A percentile compares a stretch with the other conserved stretches of the same genome.
These are phyloP conservation scores for Tetracladium setigerum DNA, from an alignment of 495 filamentous ascomycete genomes.

Conservation along the genomic window DNA sequence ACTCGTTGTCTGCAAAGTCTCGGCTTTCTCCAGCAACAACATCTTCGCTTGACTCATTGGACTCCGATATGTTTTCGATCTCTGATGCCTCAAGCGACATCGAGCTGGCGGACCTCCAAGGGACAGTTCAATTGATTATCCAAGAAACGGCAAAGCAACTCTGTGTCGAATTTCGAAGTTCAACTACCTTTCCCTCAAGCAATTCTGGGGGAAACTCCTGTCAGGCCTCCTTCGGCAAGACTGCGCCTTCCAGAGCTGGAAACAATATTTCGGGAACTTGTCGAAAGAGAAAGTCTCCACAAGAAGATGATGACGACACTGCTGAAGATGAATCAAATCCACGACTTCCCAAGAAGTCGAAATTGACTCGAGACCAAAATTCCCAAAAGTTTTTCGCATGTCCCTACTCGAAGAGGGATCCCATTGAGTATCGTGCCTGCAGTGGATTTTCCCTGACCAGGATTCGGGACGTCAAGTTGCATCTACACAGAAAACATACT, in stretches of 20 bases:
- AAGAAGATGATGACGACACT: neutral
- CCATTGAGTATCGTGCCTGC: slow-evolving; percentile 21
- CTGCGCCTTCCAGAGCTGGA: neutral
- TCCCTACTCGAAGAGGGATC: slow-evolving; percentile 28
- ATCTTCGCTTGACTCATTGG: slow-evolving; percentile 1
- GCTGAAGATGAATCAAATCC: neutral
- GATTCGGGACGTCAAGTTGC: slow-evolving; percentile 30
- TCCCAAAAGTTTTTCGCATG: slow-evolving; percentile 21
- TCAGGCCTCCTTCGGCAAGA: neutral
- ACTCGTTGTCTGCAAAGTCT: neutral
- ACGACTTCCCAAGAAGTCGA: neutral
- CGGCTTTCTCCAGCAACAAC: neutral
- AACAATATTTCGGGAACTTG: neutral
- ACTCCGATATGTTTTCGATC: slow-evolving; percentile 6
- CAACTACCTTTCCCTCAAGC: neutral
- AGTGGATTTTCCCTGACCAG: slow-evolving; percentile 23
- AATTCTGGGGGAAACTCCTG: neutral
- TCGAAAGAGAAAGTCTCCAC: neutral
- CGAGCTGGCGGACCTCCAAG: neutral
- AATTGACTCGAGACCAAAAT: neutral
- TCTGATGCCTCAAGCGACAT: slow-evolving; percentile 2
- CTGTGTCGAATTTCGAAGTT: slow-evolving; percentile 1
- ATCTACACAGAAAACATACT: slow-evolving; percentile 24
- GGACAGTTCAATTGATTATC: neutral
- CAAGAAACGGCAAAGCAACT: neutral